Conservation (phyloP, 164 flowering plant species). For the Buxus sempervirens region DNA sequence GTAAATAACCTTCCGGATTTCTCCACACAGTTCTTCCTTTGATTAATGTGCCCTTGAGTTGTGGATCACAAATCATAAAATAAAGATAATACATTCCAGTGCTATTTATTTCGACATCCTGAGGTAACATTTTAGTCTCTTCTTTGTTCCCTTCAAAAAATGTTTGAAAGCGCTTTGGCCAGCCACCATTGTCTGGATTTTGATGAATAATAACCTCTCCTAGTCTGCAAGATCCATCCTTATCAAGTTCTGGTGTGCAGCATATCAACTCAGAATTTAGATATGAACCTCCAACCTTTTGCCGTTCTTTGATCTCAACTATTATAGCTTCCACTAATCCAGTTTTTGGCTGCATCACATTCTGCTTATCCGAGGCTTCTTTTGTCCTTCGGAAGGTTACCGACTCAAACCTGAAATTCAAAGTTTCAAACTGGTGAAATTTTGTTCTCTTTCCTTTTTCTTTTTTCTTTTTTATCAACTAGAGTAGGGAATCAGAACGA, state of each 20-base stretch:
- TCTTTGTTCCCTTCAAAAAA: slow-evolving; percentile 49
- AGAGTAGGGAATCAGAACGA: too few species aligned
- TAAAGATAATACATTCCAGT: slow-evolving; percentile 86
- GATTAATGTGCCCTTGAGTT: slow-evolving; percentile 57
- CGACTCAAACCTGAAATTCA: slow-evolving; percentile 59
- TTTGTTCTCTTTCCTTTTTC: too few species aligned
- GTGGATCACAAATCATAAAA: slow-evolving; percentile 69
- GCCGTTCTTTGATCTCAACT: slow-evolving; percentile 72
- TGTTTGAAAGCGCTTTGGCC: slow-evolving; percentile 62
- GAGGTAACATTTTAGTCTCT: slow-evolving; percentile 39
- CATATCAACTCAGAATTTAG: slow-evolving; percentile 47
- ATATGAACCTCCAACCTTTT: slow-evolving; percentile 62
- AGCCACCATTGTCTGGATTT: slow-evolving; percentile 42
- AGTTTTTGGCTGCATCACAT: slow-evolving; percentile 53
- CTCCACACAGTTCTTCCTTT: slow-evolving; percentile 85
- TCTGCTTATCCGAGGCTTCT: slow-evolving; percentile 42
- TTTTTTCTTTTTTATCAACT: too few species aligned
- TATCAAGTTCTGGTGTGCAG: slow-evolving; percentile 51
- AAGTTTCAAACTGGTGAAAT: background rate
- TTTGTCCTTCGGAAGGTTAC: slow-evolving; percentile 60
- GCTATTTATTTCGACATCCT: slow-evolving; percentile 42
- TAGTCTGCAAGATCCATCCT: slow-evolving; percentile 40
- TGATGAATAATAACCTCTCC: slow-evolving; percentile 72
- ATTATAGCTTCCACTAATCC: slow-evolving; percentile 78
- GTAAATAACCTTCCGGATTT: slow-evolving; percentile 83